Evolutionary conservation across 306 rosid genomes (phyloP).

Genomic region (Gastrolobium villosum): DNA sequence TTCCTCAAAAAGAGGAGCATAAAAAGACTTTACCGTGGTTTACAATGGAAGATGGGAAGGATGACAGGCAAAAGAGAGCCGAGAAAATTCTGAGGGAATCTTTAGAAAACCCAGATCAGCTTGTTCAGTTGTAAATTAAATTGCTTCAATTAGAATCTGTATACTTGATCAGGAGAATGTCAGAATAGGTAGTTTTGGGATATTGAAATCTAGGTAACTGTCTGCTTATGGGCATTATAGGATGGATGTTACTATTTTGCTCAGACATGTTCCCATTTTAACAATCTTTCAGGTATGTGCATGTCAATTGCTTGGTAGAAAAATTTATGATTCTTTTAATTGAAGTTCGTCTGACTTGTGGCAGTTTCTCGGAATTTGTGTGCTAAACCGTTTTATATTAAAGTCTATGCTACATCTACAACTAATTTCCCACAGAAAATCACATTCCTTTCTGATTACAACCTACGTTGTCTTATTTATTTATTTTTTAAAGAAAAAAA

Average conservation of each 20-base stretch:
- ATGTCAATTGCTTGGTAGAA: slow-evolving; percentile 61
- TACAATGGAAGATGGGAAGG: slow-evolving; percentile 69
- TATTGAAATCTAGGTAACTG: slow-evolving; percentile 58
- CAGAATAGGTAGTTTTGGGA: slow-evolving; percentile 66
- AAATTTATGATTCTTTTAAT: slow-evolving; percentile 65
- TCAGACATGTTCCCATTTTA: slow-evolving; percentile 60
- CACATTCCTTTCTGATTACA: not conserved
- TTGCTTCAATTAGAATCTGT: slow-evolving; percentile 65
- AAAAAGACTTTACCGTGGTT: slow-evolving; percentile 59
- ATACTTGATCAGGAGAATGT: slow-evolving; percentile 79
- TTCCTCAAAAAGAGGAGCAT: slow-evolving; percentile 57
- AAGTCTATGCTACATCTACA: slow-evolving; percentile 1
- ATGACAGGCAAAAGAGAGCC: slow-evolving; percentile 80
- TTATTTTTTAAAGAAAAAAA: not conserved
- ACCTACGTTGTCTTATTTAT: not conserved
- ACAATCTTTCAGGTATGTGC: slow-evolving; percentile 79
- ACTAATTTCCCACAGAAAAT: slow-evolving; percentile 22
- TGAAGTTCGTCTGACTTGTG: slow-evolving; percentile 47
- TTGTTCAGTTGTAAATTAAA: slow-evolving; percentile 80
- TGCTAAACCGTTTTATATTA: not conserved
- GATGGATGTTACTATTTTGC: slow-evolving; percentile 65
- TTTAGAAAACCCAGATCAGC: slow-evolving; percentile 73
- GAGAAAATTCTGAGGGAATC: slow-evolving; percentile 86
- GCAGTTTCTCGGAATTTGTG: slow-evolving; percentile 23
- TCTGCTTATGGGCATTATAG: slow-evolving; percentile 66